Evolutionary conservation across 2,329 filamentous ascomycete genomes (phyloP).

Genomic region (Fusarium chlamydosporum): DNA sequence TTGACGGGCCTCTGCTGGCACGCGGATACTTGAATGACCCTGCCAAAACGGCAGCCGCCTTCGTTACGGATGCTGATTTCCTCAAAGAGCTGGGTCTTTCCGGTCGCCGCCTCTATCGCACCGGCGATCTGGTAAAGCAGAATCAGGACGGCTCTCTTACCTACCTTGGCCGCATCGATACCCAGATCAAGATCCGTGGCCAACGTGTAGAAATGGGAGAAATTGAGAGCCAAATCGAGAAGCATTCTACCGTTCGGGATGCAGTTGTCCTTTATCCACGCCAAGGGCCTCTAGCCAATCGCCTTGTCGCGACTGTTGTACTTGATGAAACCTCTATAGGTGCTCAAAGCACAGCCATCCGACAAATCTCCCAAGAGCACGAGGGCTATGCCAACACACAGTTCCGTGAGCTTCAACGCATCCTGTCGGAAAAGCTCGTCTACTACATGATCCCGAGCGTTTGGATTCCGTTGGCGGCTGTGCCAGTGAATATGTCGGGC

Average conservation of each 20-base stretch:
- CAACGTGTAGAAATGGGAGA: constrained; percentile 12
- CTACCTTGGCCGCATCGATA: constrained; percentile 9
- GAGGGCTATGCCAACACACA: background rate
- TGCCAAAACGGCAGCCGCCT: constrained; percentile 1
- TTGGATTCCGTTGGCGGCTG: constrained; percentile 1
- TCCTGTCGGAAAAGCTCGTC: background rate
- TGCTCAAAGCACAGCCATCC: constrained; percentile 8
- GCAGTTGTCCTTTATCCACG: constrained; percentile 11
- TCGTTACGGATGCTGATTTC: constrained; percentile 2
- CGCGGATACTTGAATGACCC: constrained; percentile 11
- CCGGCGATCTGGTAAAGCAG: constrained; percentile 10
- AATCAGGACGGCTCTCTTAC: constrained; percentile 6
- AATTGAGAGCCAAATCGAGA: constrained; percentile 12
- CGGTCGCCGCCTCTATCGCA: constrained; percentile 6
- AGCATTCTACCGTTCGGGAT: constrained; percentile 3
- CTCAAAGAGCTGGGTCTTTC: constrained; percentile 4
- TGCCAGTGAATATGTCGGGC: constrained; percentile 3
- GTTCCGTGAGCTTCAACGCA: background rate
- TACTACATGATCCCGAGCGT: constrained; percentile 6
- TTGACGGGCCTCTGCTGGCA: constrained; percentile 9
- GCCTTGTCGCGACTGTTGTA: constrained; percentile 11
- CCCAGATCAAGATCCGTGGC: constrained; percentile 11
- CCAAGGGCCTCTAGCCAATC: constrained; percentile 5
- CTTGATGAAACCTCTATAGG: background rate
- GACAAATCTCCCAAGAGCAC: background rate